Evolutionary conservation across 1,139 yeast genomes (phyloP), one percentile per base, ranked within the genome.

Genomic region (Geotrichum citri-aurantii): DNA sequence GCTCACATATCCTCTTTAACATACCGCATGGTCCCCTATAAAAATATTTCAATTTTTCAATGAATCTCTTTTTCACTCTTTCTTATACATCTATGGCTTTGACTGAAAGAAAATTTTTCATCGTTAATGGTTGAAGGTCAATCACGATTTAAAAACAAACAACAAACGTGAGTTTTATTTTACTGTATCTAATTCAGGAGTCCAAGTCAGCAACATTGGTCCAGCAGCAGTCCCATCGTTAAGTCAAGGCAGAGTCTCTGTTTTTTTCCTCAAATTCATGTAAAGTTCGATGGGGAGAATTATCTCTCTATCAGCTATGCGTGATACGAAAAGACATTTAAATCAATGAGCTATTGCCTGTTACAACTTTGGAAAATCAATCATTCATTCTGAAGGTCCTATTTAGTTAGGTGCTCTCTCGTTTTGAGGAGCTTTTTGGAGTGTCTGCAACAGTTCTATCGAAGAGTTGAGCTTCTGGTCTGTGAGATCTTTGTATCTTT

Each of bases 281-380:
- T 17, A 1, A 17, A 37, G 8, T 17, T 37, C 14, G 44, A 37
- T 37, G 19, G 19, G 10, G 10, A 37, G 44, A n/a, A n/a, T 37
- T 37, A 37, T 37, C 44, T 37, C 17, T 37, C 21, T 37, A 7
- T 37, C 10, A 19, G 7, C 7, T 12, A 2, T 17, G 19, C 21
- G 1, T 37, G 44, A n/a, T 37, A 37, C 10, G 44, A 37, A 37
- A n/a, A 46, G 46, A 40, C 48, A 52, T 55, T 52, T 33, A 37
- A 54, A 52, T 56, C 68, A 60, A 63, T 70, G 71, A 68, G 66
- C 64, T 65, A 62, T 57, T 56, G 88, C 86, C 56, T 91, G 97
- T 91, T 91, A 91, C 92, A 83, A 85, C 93, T 83, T 88, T 91
- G 97, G 97, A 80, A 91, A 83, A 91, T 72, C 68, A 80, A 88